Percentiles rank a stretch among this genome's conserved stretches.
phyloP scores from a whole-genome alignment of 1,284 basidiomycete species.

The Ustilago curta region DNA sequence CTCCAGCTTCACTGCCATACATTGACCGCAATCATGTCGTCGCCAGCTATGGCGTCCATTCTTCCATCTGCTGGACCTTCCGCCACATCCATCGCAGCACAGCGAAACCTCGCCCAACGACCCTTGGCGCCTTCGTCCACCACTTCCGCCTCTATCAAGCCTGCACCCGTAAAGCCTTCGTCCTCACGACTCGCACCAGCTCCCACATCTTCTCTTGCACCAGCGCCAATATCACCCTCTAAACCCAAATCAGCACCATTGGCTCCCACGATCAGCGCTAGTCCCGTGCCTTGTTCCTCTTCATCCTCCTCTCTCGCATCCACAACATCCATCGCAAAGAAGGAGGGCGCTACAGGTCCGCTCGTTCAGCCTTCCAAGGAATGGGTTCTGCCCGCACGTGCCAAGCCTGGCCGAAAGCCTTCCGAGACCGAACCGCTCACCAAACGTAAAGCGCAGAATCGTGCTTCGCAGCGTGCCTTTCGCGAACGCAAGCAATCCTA shows the following conservation, averaged over 20 bases:
- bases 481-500: conserved; percentile 63
- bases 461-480: conserved; percentile 64
- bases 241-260: conserved; percentile 9
- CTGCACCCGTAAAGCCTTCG: conserved; percentile 2
- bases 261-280: conserved; percentile 5
- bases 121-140: conserved; percentile 17
- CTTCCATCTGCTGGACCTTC: conserved; percentile 26
- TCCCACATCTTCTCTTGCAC: conserved; percentile 5
- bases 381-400: conserved; percentile 67
- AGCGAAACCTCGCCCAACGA: conserved; percentile 23
- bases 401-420: conserved; percentile 68
- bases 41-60: conserved; percentile 31
- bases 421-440: conserved; percentile 64
- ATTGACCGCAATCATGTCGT: conserved; percentile 18
- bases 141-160: conserved; percentile 4
- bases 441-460: conserved; percentile 67
- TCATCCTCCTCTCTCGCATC: conserved; percentile 4
- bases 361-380: conserved; percentile 62
- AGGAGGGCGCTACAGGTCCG: conserved; percentile 23
- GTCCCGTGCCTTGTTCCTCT: conserved; percentile 1
- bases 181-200: conserved; percentile 11
- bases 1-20: too few relatives aligned
- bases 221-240: conserved; percentile 7
- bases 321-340: conserved; percentile 11
- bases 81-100: conserved; percentile 13